Conservation (phyloP, 352 stramenopile genomes). For the Nothophytophthora sp. region DNA sequence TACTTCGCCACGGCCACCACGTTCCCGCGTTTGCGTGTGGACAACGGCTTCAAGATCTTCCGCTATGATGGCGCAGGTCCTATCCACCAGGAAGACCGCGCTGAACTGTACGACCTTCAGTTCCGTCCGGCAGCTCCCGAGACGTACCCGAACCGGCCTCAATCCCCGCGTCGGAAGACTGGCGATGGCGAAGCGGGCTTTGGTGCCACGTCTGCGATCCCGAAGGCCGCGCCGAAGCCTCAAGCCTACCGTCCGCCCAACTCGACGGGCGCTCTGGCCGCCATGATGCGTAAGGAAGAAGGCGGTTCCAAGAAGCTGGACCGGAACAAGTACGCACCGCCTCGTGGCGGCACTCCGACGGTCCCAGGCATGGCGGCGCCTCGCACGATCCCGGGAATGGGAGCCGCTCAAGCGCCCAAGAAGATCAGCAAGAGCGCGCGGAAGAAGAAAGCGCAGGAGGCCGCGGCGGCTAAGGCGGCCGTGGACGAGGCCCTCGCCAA, state of each 20-base stretch:
- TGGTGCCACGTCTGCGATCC: slow-evolving; percentile 34
- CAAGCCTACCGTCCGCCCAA: slow-evolving; percentile 88
- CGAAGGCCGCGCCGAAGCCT: slow-evolving; percentile 55
- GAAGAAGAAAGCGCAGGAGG: slow-evolving; percentile 88
- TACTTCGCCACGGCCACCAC: slow-evolving; percentile 97
- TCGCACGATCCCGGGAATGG: slow-evolving; percentile 71
- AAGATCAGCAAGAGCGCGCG: slow-evolving; percentile 80
- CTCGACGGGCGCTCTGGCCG: slow-evolving; percentile 91
- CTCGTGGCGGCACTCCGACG: slow-evolving; percentile 25
- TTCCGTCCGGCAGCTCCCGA: slow-evolving; percentile 78
- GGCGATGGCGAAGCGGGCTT: slow-evolving; percentile 34
- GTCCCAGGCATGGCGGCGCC: slow-evolving; percentile 54
- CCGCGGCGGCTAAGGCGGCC: slow-evolving; percentile 60
- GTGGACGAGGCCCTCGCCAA: slow-evolving; percentile 63
- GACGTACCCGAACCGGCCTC: slow-evolving; percentile 88
- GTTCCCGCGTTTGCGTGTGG: slow-evolving; percentile 98
- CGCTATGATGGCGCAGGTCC: slow-evolving; percentile 94
- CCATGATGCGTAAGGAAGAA: slow-evolving; percentile 92
- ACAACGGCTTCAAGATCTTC: slow-evolving; percentile 98
- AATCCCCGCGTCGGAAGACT: slow-evolving; percentile 78
- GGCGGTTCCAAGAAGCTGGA: slow-evolving; percentile 81
- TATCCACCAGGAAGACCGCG: slow-evolving; percentile 83
- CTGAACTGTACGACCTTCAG: slow-evolving; percentile 86
- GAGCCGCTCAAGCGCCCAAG: slow-evolving; percentile 42
- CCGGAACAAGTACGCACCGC: slow-evolving; percentile 81